A percentile compares a stretch with the other conserved stretches of the same genome.
These are phyloP conservation scores for Coccinonectria pachysandricola DNA, from an alignment of 2,329 filamentous ascomycete species.

Conservation along the genomic window DNA sequence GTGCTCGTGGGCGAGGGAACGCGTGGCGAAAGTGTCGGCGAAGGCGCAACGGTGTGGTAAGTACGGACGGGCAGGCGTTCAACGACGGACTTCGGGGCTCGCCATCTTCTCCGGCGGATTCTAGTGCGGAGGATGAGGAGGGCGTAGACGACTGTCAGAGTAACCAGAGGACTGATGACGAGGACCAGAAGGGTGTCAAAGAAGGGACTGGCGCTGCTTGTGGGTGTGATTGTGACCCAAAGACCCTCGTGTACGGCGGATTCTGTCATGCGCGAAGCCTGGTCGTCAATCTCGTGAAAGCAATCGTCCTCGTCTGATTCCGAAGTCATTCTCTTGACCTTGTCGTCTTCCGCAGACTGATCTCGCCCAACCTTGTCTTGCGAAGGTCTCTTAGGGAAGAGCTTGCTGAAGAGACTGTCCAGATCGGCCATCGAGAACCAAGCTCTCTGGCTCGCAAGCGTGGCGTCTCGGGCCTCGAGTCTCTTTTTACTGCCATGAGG, in stretches of 20 bases:
- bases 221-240: constrained; percentile 93
- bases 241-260: constrained; percentile 54
- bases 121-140: constrained; percentile 78
- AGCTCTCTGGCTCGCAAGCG: constrained; percentile 29
- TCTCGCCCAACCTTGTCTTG: not conserved
- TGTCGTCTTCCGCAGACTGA: not conserved
- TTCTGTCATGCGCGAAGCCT: constrained; percentile 12
- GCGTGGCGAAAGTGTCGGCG: constrained; percentile 43
- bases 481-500: too few species aligned
- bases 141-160: constrained; percentile 84
- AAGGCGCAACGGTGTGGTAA: constrained; percentile 71
- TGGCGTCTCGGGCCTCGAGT: too few species aligned
- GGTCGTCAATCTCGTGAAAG: too few species aligned
- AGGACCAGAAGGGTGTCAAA: constrained; percentile 93
- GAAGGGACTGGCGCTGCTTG: constrained; percentile 82
- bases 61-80: constrained; percentile 90
- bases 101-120: constrained; percentile 82
- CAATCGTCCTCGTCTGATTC: constrained; percentile 11
- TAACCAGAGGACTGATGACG: constrained; percentile 89
- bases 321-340: constrained; percentile 18
- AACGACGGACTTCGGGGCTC: constrained; percentile 94
- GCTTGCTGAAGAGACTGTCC: constrained; percentile 31
- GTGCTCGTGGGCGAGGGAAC: constrained; percentile 53
- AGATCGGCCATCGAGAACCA: not conserved
- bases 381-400: constrained; percentile 24